Percentiles rank a stretch among this genome's conserved stretches.
Evolutionary conservation across 2,329 filamentous ascomycete species (phyloP).

Genomic region (Shiraia bambusicola): DNA sequence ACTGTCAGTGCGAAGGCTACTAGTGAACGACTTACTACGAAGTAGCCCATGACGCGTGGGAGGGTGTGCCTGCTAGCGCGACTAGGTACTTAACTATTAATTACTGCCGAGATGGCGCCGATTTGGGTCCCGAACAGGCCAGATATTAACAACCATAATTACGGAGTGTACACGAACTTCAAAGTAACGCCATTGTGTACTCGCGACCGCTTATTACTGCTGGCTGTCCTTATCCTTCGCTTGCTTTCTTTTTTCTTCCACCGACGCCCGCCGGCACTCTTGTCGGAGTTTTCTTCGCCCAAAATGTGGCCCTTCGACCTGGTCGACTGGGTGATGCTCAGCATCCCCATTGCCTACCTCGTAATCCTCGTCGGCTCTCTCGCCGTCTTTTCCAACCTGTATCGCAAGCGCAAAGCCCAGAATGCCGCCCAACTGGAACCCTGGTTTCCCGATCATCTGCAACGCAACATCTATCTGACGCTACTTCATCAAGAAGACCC

Average conservation of each 20-base stretch:
- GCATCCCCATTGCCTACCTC: slow-evolving; percentile 87
- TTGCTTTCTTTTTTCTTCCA: not conserved
- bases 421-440: slow-evolving; percentile 83
- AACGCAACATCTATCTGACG: slow-evolving; percentile 92
- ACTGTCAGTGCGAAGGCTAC: slow-evolving; percentile 12
- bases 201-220: not conserved
- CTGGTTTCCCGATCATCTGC: slow-evolving; percentile 89
- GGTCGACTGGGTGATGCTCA: slow-evolving; percentile 79
- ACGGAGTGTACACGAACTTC: too few species aligned
- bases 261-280: too few species aligned
- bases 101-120: slow-evolving; percentile 4
- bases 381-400: slow-evolving; percentile 87
- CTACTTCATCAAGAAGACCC: slow-evolving; percentile 78
- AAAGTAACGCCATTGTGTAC: not conserved
- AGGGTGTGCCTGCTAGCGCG: slow-evolving; percentile 10
- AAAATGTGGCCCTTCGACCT: slow-evolving; percentile 47
- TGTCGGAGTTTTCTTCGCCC: slow-evolving; percentile 3
- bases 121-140: slow-evolving; percentile 20
- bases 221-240: too few species aligned
- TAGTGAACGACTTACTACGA: slow-evolving; percentile 19
- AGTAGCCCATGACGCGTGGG: slow-evolving; percentile 17
- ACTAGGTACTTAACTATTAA: too few species aligned
- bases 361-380: slow-evolving; percentile 83
- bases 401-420: slow-evolving; percentile 82
- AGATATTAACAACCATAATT: slow-evolving; percentile 22